Percentiles rank a stretch among this genome's conserved stretches.
Evolutionary conservation across 805 yeast species (phyloP).

Genomic region (Wickerhamiella sorbophila): DNA sequence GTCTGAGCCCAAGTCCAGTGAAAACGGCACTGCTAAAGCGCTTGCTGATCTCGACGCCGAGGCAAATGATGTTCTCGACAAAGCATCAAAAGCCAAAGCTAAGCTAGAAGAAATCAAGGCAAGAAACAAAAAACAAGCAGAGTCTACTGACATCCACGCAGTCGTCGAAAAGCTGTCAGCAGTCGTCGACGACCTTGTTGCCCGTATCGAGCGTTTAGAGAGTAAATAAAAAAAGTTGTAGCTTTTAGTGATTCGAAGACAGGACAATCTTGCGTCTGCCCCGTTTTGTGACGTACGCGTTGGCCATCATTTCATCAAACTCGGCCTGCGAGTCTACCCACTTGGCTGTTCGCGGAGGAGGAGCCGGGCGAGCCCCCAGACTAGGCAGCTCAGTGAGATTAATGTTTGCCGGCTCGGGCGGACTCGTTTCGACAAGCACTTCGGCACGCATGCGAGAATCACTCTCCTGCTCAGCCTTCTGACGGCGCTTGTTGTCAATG

Average conservation of each 20-base stretch:
- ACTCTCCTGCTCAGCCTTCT: slow-evolving; percentile 24
- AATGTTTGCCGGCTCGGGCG: slow-evolving; percentile 10
- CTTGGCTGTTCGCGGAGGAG: slow-evolving; percentile 6
- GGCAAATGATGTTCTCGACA: slow-evolving; percentile 3
- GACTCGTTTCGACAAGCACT: slow-evolving; percentile 11
- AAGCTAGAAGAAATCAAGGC: slow-evolving; percentile 2
- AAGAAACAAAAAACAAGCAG: slow-evolving; percentile 4
- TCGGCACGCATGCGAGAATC: slow-evolving; percentile 25
- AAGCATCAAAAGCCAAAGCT: slow-evolving; percentile 5
- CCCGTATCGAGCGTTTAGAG: slow-evolving; percentile 14
- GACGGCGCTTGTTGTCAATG: slow-evolving; percentile 19
- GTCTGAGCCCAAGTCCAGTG: slow-evolving; percentile 6
- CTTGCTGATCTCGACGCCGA: slow-evolving; percentile 1
- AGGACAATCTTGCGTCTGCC: slow-evolving; percentile 14
- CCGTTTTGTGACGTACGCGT: slow-evolving; percentile 14
- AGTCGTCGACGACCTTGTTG: slow-evolving; percentile 12
- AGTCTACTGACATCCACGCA: slow-evolving; percentile 2
- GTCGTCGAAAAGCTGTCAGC: slow-evolving; percentile 13
- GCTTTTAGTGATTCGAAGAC: background rate
- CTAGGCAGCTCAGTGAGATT: slow-evolving; percentile 14
- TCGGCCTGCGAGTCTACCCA: slow-evolving; percentile 14
- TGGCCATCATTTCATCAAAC: slow-evolving; percentile 13
- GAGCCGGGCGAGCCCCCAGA: slow-evolving; percentile 11
- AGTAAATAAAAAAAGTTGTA: slow-evolving; percentile 3
- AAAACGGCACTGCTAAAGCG: slow-evolving; percentile 6